These are phyloP conservation scores for Chalciporus sphaerocephalus DNA, from an alignment of 768 basidiomycete species.

Conservation along the genomic window DNA sequence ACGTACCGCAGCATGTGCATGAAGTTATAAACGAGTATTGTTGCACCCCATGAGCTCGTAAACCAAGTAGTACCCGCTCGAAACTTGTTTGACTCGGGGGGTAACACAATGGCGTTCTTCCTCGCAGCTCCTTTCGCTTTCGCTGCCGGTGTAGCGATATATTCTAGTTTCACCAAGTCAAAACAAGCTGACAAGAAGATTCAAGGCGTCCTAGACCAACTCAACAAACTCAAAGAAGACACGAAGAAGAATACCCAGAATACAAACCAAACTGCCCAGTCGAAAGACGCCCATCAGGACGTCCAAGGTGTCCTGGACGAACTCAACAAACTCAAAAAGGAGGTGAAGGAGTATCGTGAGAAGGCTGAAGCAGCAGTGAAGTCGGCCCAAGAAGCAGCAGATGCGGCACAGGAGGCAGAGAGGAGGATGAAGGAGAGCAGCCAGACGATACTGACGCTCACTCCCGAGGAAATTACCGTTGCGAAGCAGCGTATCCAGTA, in stretches of 20 bases:
- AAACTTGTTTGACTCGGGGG: too few relatives aligned
- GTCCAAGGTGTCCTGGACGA: not conserved
- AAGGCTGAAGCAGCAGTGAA: not conserved
- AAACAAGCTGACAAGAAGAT: not conserved
- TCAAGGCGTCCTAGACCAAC: not conserved
- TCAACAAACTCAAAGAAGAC: not conserved
- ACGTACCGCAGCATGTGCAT: not conserved
- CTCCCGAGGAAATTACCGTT: not conserved
- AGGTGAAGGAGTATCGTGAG: not conserved
- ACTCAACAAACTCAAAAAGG: not conserved
- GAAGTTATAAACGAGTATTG: not conserved
- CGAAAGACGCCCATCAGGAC: not conserved
- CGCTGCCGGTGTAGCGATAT: not conserved
- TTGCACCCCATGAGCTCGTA: too few relatives aligned
- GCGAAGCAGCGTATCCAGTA: conserved; percentile 1
- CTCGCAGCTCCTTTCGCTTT: not conserved
- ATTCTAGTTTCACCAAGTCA: not conserved
- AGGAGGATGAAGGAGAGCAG: not conserved
- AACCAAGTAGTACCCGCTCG: too few relatives aligned
- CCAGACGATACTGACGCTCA: not conserved
- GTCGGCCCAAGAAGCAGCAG: not conserved
- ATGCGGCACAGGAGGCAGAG: conserved; percentile 1
- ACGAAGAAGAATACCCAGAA: not conserved
- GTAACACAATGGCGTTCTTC: not conserved
- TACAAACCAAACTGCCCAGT: not conserved